Percentiles rank a stretch among this genome's conserved stretches.
Conservation (phyloP, 257 asterid species). For the Ballota nigra region DNA sequence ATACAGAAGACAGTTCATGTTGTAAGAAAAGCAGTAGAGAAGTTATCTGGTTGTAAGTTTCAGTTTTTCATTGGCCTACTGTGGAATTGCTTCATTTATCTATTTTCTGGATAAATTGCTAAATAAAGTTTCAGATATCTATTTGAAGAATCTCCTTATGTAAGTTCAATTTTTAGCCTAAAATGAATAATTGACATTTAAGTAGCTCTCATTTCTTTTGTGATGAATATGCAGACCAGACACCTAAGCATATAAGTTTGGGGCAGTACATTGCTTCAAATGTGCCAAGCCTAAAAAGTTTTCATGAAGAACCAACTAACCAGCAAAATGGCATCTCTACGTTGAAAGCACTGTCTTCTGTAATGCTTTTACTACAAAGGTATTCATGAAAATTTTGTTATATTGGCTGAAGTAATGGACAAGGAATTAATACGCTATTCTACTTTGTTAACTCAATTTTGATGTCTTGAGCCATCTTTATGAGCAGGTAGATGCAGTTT, state of each 20-base stretch:
- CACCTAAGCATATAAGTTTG: conserved; percentile 52
- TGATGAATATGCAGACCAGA: conserved; percentile 53
- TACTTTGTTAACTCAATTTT: background rate
- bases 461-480: conserved; percentile 1
- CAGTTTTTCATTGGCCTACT: conserved; percentile 11
- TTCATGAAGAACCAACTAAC: conserved; percentile 47
- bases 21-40: conserved; percentile 63
- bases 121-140: conserved; percentile 13
- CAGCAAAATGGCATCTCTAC: conserved; percentile 58
- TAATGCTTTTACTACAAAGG: conserved; percentile 80
- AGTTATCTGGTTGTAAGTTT: conserved; percentile 46
- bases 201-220: background rate
- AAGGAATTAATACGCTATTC: background rate
- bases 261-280: conserved; percentile 73
- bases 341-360: conserved; percentile 69
- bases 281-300: conserved; percentile 69
- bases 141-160: background rate
- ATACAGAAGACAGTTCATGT: conserved; percentile 61
- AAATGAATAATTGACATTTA: background rate
- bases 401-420: background rate
- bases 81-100: background rate
- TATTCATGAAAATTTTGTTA: conserved; percentile 23
- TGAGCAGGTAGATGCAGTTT: background rate
- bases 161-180: background rate
- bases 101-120: background rate